phyloP scores from a whole-genome alignment of 352 stramenopile species.

The Phytophthora ohioensis region DNA sequence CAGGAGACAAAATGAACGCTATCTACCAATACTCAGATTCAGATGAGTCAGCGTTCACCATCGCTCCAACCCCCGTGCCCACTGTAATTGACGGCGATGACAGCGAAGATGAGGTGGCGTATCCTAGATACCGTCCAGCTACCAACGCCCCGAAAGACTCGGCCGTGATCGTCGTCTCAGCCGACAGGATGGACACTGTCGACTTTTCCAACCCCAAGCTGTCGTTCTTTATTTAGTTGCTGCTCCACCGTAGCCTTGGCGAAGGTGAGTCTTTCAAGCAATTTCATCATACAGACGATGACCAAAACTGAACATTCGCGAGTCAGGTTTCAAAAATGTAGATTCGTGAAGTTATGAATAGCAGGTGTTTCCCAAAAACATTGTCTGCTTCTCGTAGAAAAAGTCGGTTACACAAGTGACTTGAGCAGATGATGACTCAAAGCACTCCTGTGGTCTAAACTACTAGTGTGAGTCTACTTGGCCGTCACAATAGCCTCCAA shows the following conservation, averaged over 20 bases:
- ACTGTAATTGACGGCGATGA: conserved; percentile 22
- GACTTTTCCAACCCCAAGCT: conserved; percentile 54
- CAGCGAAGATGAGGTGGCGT: conserved; percentile 5
- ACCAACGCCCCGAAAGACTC: conserved; percentile 11
- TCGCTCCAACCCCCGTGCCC: conserved; percentile 15
- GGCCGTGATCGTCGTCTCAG: conserved; percentile 49
- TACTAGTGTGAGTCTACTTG: conserved; percentile 35
- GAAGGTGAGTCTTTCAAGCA: background rate
- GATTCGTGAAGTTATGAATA: conserved; percentile 36
- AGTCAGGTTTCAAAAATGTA: conserved; percentile 34
- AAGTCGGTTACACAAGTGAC: conserved; percentile 3
- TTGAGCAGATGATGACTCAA: background rate
- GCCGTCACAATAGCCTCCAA: conserved; percentile 59
- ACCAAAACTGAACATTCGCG: conserved; percentile 6
- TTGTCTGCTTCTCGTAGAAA: conserved; percentile 25
- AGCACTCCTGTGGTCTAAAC: conserved; percentile 16
- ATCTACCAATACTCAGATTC: conserved; percentile 31
- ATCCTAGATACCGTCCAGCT: background rate
- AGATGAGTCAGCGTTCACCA: conserved; percentile 34
- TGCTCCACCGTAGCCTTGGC: background rate
- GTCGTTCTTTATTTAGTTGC: conserved; percentile 54
- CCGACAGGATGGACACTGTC: conserved; percentile 51
- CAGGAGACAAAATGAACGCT: conserved; percentile 6
- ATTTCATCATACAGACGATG: conserved; percentile 25
- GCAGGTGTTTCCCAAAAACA: conserved; percentile 13